Conservation (phyloP, 495 filamentous ascomycete species). For the Aspergillus avenaceus region DNA sequence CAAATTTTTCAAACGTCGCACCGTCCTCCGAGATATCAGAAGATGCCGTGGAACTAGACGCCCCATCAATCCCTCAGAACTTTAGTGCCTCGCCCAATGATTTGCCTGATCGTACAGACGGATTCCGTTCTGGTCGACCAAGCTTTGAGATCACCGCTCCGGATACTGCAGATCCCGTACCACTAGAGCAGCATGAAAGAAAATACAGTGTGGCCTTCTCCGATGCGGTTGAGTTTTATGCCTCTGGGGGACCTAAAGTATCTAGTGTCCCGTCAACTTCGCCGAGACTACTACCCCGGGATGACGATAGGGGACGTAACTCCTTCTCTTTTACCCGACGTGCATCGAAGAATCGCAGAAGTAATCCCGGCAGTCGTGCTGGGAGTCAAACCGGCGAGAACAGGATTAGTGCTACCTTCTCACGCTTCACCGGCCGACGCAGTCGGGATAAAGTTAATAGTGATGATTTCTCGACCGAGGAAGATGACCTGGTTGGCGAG, state of each 20-base stretch:
- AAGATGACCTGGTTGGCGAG: constrained; percentile 26
- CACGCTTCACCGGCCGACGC: constrained; percentile 55
- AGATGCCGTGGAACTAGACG: constrained; percentile 26
- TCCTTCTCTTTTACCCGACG: constrained; percentile 53
- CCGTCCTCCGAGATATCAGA: constrained; percentile 55
- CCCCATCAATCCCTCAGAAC: constrained; percentile 17
- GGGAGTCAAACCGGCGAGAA: constrained; percentile 65
- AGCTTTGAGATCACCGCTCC: constrained; percentile 42
- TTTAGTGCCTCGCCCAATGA: constrained; percentile 12
- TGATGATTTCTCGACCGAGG: constrained; percentile 25
- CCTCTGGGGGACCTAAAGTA: constrained; percentile 30
- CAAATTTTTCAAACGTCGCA: constrained; percentile 48
- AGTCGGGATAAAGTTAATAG: constrained; percentile 39
- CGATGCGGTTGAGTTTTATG: constrained; percentile 15
- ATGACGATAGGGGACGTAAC: constrained; percentile 47
- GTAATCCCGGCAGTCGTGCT: constrained; percentile 59
- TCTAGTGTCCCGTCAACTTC: constrained; percentile 45
- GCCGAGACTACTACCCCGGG: constrained; percentile 40
- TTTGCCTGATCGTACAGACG: constrained; percentile 15
- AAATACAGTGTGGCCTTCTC: constrained; percentile 28
- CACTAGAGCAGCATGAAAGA: constrained; percentile 6
- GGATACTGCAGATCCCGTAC: constrained; percentile 10
- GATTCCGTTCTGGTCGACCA: constrained; percentile 27
- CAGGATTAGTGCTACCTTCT: constrained; percentile 62
- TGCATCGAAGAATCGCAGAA: constrained; percentile 51